These are phyloP conservation scores for Eragrostis nindensis DNA, from an alignment of 176 grass and related monocot species.

Conservation along the genomic window DNA sequence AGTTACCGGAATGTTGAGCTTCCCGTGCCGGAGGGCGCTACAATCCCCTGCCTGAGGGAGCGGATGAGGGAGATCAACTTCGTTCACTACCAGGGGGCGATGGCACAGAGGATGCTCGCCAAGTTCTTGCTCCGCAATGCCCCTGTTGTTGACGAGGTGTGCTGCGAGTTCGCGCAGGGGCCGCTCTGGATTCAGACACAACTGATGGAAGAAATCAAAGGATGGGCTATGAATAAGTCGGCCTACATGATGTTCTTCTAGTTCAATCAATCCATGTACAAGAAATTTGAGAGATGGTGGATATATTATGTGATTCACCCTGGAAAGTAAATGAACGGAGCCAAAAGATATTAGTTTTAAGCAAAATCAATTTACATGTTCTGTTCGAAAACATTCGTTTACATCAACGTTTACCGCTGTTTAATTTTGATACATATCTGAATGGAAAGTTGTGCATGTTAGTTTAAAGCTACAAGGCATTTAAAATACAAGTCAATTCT, in stretches of 20 bases:
- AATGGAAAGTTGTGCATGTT: too few species aligned
- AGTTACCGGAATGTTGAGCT: neutral
- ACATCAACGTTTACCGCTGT: too few species aligned
- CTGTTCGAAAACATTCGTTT: too few species aligned
- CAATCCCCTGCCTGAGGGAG: slow-evolving; percentile 5
- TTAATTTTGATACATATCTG: neutral
- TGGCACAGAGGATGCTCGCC: slow-evolving; percentile 3
- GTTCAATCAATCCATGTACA: neutral
- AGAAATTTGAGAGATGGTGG: too few species aligned
- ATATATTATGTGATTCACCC: too few species aligned
- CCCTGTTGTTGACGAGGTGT: neutral
- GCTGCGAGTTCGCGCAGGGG: neutral
- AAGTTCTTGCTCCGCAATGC: slow-evolving; percentile 39
- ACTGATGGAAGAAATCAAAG: slow-evolving; percentile 1
- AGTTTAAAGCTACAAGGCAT: too few species aligned
- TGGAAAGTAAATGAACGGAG: too few species aligned
- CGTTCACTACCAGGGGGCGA: slow-evolving; percentile 22
- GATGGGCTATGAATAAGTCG: slow-evolving; percentile 2
- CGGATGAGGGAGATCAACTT: slow-evolving; percentile 9
- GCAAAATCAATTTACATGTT: too few species aligned
- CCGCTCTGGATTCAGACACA: neutral
- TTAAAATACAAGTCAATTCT: too few species aligned
- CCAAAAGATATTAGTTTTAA: too few species aligned
- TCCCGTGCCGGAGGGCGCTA: neutral
- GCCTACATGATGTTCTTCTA: slow-evolving; percentile 6